Base-by-base conservation (phyloP, 495 filamentous ascomycete species). In the Aspergillus biplanus region DNA sequence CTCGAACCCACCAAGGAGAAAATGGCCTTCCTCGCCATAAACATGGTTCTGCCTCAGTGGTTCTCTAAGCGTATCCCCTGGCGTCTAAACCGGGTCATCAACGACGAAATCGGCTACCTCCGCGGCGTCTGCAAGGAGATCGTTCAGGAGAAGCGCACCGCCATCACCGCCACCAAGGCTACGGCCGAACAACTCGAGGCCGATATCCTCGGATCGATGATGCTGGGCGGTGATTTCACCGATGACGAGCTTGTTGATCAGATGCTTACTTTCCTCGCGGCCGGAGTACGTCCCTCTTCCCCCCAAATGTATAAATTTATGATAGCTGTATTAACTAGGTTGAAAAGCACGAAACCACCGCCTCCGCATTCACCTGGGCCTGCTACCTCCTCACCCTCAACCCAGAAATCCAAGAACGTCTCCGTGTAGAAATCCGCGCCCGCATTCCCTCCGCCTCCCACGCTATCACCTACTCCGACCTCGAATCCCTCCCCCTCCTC, bases 121-220 rank as follows among this genome's bases (percentile, higher is more conserved):
- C 86, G 88, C 16, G 67, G 76, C 21, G 74, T 85, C 0, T 92
- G 89, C 72, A 78, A 82, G 21, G 80, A 89, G 15, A 80, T 96
- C 15, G 88, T 97, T 55, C 75, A 73, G 2, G 79, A 85, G 49
- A 95, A 94, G 78, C 75, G 76, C 8, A 59, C 66, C n/a, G 58
- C 65, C 5, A 74, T 83, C 32, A 82, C 86, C 34, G 76, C 77
- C 18, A 86, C 86, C 50, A 76, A 91, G 18, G 83, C 78, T 11
- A 83, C 82, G 16, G 80, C 89, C 61, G 65, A 77, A 74, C 67
- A 79, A 32, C 72, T 76, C 1, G 90, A 90, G 39, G 73, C 85
- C 9, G 93, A 97, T 70, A 94, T 97, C 65, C 82, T 97, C 11
- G 75, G 74, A 8, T 74, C 76, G 1, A 79, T 80, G 69, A 75